These are phyloP conservation scores for Lyophyllum atratum DNA, from an alignment of 768 basidiomycete genomes.

Conservation along the genomic window DNA sequence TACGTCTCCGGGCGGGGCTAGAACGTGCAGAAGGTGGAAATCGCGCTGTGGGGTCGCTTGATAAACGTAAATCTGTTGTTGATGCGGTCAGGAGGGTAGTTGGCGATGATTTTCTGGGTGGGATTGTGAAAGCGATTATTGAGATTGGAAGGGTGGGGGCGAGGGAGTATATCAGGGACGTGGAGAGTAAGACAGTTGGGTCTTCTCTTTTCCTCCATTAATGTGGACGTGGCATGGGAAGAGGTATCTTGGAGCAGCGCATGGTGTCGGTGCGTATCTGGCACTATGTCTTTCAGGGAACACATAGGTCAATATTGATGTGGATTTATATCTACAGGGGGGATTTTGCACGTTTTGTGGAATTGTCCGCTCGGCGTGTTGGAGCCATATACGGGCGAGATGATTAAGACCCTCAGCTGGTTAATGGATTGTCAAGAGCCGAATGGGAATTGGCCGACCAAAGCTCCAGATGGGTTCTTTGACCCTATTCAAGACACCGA, in stretches of 20 bases:
- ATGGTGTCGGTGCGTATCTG: conserved; percentile 52
- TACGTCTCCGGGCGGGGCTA: conserved; percentile 38
- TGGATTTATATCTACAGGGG: conserved; percentile 41
- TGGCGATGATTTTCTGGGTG: conserved; percentile 34
- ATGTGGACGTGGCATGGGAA: conserved; percentile 67
- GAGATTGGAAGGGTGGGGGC: conserved; percentile 43
- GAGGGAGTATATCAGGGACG: conserved; percentile 28
- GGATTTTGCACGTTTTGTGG: conserved; percentile 54
- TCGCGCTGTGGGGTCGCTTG: conserved; percentile 6
- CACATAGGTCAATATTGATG: neutral
- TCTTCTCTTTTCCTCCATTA: conserved; percentile 36
- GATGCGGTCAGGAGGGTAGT: conserved; percentile 24
- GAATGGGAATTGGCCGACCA: conserved; percentile 55
- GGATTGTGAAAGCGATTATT: conserved; percentile 48
- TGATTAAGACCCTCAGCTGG: conserved; percentile 50
- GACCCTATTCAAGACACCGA: conserved; percentile 28
- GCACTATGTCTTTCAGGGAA: neutral
- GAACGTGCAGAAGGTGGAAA: neutral
- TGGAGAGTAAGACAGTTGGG: conserved; percentile 16
- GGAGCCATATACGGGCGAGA: conserved; percentile 36
- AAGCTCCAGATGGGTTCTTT: conserved; percentile 28
- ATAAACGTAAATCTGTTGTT: neutral
- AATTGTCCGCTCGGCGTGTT: conserved; percentile 40
- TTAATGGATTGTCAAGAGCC: conserved; percentile 44
- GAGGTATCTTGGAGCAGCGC: conserved; percentile 57